Evolutionary conservation across 805 yeast species (phyloP).

Genomic region (Pichia californica): DNA sequence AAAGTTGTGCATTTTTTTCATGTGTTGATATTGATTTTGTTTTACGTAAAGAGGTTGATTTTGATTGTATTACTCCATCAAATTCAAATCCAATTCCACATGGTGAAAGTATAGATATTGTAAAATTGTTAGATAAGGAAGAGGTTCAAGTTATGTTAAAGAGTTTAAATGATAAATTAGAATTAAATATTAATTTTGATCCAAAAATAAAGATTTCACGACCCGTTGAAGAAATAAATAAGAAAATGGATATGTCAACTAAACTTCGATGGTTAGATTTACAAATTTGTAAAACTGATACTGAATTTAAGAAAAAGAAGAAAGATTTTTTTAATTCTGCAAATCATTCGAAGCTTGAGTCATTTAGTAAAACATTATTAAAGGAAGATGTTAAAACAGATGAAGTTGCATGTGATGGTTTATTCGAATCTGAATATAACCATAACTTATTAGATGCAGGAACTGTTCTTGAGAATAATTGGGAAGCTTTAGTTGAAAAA

Average conservation of each 20-base stretch:
- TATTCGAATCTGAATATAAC: conserved; percentile 16
- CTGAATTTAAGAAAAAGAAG: conserved; percentile 26
- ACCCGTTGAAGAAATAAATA: conserved; percentile 26
- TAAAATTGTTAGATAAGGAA: conserved; percentile 37
- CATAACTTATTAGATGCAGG: conserved; percentile 19
- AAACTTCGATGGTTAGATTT: conserved; percentile 22
- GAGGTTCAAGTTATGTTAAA: conserved; percentile 26
- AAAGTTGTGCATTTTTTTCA: conserved; percentile 91
- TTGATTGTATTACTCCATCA: conserved; percentile 90
- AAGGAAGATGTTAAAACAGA: conserved; percentile 14
- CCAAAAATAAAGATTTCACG: conserved; percentile 11
- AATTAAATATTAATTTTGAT: conserved; percentile 12
- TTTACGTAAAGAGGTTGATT: conserved; percentile 84
- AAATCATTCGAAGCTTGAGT: conserved; percentile 11
- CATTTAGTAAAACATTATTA: conserved; percentile 13
- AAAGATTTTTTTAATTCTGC: conserved; percentile 15
- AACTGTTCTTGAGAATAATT: conserved; percentile 9
- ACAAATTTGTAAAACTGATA: conserved; percentile 25
- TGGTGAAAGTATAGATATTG: conserved; percentile 73
- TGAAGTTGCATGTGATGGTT: conserved; percentile 16
- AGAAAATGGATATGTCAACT: conserved; percentile 18
- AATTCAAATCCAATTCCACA: conserved; percentile 62
- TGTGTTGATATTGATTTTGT: conserved; percentile 88
- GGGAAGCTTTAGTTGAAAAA: background rate
- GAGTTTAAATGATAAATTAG: conserved; percentile 6